Evolutionary conservation across 768 basidiomycete genomes (phyloP).

Genomic region (Tulasnella sp.): DNA sequence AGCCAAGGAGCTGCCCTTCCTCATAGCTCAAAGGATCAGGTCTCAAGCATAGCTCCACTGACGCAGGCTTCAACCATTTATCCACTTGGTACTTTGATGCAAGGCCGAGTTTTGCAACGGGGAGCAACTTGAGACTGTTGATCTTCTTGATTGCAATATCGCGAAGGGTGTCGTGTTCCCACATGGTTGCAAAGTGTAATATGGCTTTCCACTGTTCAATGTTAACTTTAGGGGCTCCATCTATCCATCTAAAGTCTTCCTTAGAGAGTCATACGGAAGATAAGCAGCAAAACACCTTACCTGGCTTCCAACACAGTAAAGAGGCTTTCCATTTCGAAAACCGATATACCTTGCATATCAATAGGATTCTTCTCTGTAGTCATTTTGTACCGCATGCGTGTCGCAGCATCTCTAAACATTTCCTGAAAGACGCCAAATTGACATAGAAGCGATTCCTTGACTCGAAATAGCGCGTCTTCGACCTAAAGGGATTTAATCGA

Average conservation of each 20-base stretch:
- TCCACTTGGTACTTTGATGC: neutral
- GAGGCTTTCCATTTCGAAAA: no score
- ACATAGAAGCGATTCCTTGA: neutral
- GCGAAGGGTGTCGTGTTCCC: neutral
- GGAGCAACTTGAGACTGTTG: neutral
- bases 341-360: no score
- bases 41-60: neutral
- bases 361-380: neutral
- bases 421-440: neutral
- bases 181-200: conserved; percentile 6
- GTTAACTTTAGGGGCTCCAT: neutral
- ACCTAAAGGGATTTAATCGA: no score
- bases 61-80: conserved; percentile 1
- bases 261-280: no score
- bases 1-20: neutral
- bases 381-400: neutral
- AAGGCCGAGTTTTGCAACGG: neutral
- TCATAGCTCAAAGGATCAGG: neutral
- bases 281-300: no score
- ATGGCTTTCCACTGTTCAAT: neutral
- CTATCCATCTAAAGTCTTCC: no score
- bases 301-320: no score
- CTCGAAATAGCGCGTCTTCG: neutral
- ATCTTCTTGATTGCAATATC: neutral
- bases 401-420: neutral